Conservation (phyloP, 768 basidiomycete genomes). For the Baorangia bicolor region DNA sequence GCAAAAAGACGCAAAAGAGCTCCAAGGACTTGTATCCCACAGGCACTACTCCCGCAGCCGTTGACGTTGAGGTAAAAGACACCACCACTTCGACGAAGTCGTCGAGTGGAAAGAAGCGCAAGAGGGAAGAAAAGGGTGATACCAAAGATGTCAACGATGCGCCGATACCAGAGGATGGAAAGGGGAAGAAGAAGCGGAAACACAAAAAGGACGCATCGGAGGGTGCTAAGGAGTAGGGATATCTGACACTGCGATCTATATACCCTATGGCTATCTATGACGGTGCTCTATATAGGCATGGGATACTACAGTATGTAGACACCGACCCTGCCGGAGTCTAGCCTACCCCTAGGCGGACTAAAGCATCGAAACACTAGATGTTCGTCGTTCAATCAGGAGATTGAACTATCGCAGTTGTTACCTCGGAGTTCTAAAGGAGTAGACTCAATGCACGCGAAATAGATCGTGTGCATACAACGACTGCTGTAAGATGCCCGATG, state of each 20-base stretch:
- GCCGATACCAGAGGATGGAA: slow-evolving; percentile 19
- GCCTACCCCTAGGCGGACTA: neutral
- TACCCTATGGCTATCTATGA: slow-evolving; percentile 1
- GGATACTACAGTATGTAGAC: neutral
- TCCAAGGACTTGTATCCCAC: slow-evolving; percentile 9
- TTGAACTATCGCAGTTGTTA: too few species aligned
- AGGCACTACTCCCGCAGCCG: slow-evolving; percentile 1
- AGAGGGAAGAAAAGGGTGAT: slow-evolving; percentile 14
- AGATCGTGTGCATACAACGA: too few species aligned
- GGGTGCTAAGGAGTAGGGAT: neutral
- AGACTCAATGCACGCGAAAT: too few species aligned
- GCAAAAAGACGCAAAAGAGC: slow-evolving; percentile 29
- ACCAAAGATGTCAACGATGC: slow-evolving; percentile 6
- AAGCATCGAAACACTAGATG: neutral
- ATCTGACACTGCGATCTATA: neutral
- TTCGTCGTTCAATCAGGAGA: too few species aligned
- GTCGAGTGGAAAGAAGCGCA: slow-evolving; percentile 28
- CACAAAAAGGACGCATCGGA: slow-evolving; percentile 7
- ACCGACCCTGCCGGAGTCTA: neutral
- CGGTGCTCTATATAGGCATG: neutral
- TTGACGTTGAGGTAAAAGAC: slow-evolving; percentile 16
- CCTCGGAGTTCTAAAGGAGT: too few species aligned
- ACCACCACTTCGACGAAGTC: slow-evolving; percentile 1
- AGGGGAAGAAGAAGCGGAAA: slow-evolving; percentile 35
- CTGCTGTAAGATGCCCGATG: too few species aligned